A percentile compares a stretch with the other conserved stretches of the same genome.
These are phyloP conservation scores for Kingdonia uniflora DNA, from an alignment of 164 flowering plant species.

Conservation along the genomic window DNA sequence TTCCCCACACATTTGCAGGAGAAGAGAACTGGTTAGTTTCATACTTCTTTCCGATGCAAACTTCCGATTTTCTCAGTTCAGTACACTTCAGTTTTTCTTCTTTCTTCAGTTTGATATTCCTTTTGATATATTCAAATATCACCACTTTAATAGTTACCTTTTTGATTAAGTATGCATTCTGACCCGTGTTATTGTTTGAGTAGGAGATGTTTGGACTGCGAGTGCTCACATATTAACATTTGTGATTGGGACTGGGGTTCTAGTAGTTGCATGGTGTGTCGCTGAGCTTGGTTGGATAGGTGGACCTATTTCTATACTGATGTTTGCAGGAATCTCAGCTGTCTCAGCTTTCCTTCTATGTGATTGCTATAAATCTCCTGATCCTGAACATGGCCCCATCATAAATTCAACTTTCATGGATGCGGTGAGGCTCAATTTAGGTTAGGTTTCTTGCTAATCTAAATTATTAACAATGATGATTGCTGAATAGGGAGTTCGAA, in stretches of 20 bases:
- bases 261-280: constrained; percentile 40
- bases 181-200: too few relatives aligned
- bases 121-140: too few relatives aligned
- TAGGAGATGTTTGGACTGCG: constrained; percentile 29
- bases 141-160: too few relatives aligned
- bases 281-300: constrained; percentile 51
- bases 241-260: constrained; percentile 46
- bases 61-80: too few relatives aligned
- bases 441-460: too few relatives aligned
- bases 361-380: constrained; percentile 30
- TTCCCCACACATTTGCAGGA: too few relatives aligned
- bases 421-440: constrained; percentile 20
- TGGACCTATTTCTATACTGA: constrained; percentile 27
- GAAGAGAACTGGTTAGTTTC: too few relatives aligned
- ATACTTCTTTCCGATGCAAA: too few relatives aligned
- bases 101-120: too few relatives aligned
- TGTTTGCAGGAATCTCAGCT: constrained; percentile 26
- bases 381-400: constrained; percentile 24
- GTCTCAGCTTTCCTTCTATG: constrained; percentile 19
- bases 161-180: too few relatives aligned
- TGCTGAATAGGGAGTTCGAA: not conserved
- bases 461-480: too few relatives aligned
- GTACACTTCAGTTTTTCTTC: too few relatives aligned
- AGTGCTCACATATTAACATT: constrained; percentile 41
- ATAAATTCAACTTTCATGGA: constrained; percentile 36